Base-by-base conservation (phyloP, 257 asterid species). In the Vinca minor region DNA sequence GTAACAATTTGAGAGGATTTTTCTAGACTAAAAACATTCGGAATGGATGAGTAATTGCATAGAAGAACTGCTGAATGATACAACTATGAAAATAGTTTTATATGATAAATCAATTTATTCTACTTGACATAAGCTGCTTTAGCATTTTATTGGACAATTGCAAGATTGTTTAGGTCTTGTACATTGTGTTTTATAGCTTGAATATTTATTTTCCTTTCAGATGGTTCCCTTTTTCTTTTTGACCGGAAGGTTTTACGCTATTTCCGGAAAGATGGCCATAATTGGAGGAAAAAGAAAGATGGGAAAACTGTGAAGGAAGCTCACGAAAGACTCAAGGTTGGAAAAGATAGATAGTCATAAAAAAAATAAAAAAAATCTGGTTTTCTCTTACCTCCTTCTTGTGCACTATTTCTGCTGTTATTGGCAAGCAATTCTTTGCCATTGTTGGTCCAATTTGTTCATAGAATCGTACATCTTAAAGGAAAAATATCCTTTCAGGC, bases 261-360 rank as follows among this genome's bases (percentile, higher is more conserved):
- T 78, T 91, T 91, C 61, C 83, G 98, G 44, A 91, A 86, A 81
- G 98, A 91, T 64, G 96, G 98, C 70, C 96, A 91, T 74, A 91
- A 71, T 72, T 91, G 98, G 98, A 84, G 96, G 77, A 91, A 88
- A 83, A 91, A 88, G 83, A 91, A 65, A 74, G 96, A 91, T 64
- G 98, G 98, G 14, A 91, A 86, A 77, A 91, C 98, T 52, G 91
- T 86, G 76, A 91, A 91, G 77, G 96, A 91, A 73, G 96, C 95
- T 75, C 98, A 91, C 61, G 98, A 91, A 82, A 88, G 88, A 80
- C 96, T 91, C 73, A 91, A 91, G 91, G 98, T 83, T 59, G 66
- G 35, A 21, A 34, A 67, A 49, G 50, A n/a, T 60, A 4, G 21
- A 28, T 56, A 36, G 31, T 21, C 17, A 11, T 63, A 32, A 8